phyloP scores from a whole-genome alignment of 176 grass and related monocot species.

The Carex kokanica region DNA sequence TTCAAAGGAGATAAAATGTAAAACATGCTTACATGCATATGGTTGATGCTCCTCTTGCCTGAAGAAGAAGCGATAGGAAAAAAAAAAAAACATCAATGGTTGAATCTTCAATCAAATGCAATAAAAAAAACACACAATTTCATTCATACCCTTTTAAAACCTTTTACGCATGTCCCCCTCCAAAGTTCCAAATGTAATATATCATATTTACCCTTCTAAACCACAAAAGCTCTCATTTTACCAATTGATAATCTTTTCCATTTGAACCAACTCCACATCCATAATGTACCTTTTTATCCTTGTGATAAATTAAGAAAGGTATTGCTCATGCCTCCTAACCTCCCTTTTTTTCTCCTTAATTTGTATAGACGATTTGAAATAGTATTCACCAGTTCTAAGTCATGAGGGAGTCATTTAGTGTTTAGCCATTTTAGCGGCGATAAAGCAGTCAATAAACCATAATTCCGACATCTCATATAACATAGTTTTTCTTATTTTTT shows the following conservation, averaged over 20 bases:
- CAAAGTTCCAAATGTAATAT: not conserved
- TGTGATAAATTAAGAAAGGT: not conserved
- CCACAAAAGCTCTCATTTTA: not conserved
- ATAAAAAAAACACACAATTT: not conserved
- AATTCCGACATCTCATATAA: not conserved
- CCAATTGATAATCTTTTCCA: not conserved
- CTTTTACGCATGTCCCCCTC: not conserved
- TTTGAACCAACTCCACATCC: not conserved
- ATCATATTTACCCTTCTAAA: not conserved
- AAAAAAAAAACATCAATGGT: not conserved
- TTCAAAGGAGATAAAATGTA: slow-evolving; percentile 9
- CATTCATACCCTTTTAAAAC: not conserved
- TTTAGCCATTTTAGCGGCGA: not conserved
- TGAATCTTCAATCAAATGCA: not conserved
- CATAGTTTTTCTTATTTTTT: not conserved
- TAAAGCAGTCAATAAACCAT: not conserved
- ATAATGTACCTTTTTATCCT: not conserved
- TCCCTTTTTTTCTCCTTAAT: not conserved
- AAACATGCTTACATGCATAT: slow-evolving; percentile 23
- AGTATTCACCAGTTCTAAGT: not conserved
- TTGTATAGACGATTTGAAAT: not conserved
- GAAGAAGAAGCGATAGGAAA: not conserved
- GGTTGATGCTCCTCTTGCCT: slow-evolving; percentile 14
- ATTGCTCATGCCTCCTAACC: not conserved
- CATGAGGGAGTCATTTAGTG: not conserved